phyloP scores from a whole-genome alignment of 768 basidiomycete species.

The Psilocybe sp. region DNA sequence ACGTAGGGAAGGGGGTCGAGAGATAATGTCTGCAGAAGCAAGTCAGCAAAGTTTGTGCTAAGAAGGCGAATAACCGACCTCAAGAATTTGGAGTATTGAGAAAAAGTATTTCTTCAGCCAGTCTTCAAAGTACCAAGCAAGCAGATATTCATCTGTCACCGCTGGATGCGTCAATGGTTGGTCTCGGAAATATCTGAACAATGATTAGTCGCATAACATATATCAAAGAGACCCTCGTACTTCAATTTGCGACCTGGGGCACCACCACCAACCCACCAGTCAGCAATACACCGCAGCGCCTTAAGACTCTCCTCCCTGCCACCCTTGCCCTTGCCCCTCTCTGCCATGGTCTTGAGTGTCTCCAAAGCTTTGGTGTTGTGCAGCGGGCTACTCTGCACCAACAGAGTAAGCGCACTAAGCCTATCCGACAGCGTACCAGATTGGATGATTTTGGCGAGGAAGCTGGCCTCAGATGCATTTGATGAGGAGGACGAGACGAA shows the following conservation, averaged over 20 bases:
- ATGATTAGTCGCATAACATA: neutral
- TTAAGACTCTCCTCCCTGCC: constrained; percentile 92
- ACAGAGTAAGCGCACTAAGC: constrained; percentile 83
- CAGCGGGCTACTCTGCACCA: constrained; percentile 85
- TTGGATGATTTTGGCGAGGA: constrained; percentile 81
- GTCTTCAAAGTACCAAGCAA: constrained; percentile 93
- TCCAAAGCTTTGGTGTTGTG: constrained; percentile 84
- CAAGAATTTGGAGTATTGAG: constrained; percentile 83
- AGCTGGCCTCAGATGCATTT: constrained; percentile 70
- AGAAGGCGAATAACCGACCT: constrained; percentile 46
- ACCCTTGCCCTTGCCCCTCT: constrained; percentile 76
- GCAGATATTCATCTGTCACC: constrained; percentile 67
- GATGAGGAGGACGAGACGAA: constrained; percentile 51
- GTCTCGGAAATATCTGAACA: constrained; percentile 84
- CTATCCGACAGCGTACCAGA: constrained; percentile 91
- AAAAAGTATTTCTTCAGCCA: constrained; percentile 99
- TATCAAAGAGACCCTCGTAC: constrained; percentile 38
- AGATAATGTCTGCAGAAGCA: constrained; percentile 56
- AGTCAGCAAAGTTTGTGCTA: neutral
- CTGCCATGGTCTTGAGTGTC: constrained; percentile 70
- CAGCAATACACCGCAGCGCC: constrained; percentile 85
- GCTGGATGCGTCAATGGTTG: constrained; percentile 68
- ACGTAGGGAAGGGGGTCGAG: constrained; percentile 87
- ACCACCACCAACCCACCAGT: constrained; percentile 99
- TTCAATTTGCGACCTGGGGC: constrained; percentile 83